Evolutionary conservation across 2,329 filamentous ascomycete genomes (phyloP).

Genomic region (Apiospora pterosperma): DNA sequence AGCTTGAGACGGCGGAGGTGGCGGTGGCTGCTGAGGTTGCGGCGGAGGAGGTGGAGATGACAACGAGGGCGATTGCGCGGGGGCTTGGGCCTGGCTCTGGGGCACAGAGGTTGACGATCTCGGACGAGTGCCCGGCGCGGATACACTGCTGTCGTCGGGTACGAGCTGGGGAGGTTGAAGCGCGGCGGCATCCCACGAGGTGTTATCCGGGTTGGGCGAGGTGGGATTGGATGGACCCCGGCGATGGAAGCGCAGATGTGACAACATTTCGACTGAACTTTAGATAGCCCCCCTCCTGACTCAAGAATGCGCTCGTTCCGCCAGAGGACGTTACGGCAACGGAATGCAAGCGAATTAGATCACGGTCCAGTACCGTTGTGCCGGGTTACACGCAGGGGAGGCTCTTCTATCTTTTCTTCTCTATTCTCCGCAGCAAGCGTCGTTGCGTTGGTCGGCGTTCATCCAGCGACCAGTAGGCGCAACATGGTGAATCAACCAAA

Average conservation of each 20-base stretch:
- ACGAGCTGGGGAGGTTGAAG: constrained; percentile 39
- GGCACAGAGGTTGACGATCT: constrained; percentile 22
- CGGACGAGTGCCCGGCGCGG: constrained; percentile 41
- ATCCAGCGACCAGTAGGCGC: background rate
- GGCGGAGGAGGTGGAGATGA: constrained; percentile 35
- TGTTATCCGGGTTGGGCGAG: constrained; percentile 46
- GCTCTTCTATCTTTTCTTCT: background rate
- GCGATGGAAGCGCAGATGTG: constrained; percentile 56
- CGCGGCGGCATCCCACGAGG: constrained; percentile 34
- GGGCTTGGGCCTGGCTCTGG: constrained; percentile 27
- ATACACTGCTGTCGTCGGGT: constrained; percentile 39
- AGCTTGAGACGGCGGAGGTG: background rate
- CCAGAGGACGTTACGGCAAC: background rate
- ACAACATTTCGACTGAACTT: constrained; percentile 37
- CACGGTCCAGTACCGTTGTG: background rate
- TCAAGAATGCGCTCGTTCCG: background rate
- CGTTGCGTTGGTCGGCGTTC: background rate
- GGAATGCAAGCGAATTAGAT: background rate
- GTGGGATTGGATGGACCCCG: constrained; percentile 53
- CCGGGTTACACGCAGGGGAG: background rate
- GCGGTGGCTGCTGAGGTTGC: constrained; percentile 24
- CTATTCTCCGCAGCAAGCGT: background rate
- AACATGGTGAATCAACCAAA: background rate
- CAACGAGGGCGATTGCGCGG: constrained; percentile 31
- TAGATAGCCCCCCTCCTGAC: background rate